Conservation (phyloP, 1,284 basidiomycete species). For the Malassezia cuniculi region DNA sequence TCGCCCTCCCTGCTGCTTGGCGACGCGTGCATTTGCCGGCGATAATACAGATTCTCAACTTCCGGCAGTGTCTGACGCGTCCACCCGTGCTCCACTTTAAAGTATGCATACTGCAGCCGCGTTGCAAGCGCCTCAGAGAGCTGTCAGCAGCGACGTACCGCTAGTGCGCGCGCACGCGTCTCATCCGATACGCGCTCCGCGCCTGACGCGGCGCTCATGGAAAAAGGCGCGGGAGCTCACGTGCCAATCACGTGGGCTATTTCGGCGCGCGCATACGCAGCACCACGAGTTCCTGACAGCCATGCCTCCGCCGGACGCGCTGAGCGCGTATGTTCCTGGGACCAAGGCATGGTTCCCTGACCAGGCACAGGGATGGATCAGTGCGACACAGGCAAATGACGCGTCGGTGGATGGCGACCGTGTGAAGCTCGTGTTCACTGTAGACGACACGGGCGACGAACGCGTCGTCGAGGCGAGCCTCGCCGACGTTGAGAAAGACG, state of each 20-base stretch:
- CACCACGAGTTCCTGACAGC: too few relatives aligned
- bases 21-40: conserved; percentile 6
- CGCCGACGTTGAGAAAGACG: conserved; percentile 30
- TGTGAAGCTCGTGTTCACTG: conserved; percentile 25
- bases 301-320: conserved; percentile 21
- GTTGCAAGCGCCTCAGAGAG: conserved; percentile 29
- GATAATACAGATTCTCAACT: conserved; percentile 41
- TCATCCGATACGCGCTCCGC: conserved; percentile 8
- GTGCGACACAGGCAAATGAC: conserved; percentile 53
- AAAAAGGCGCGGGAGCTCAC: not conserved
- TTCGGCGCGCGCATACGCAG: too few relatives aligned
- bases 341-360: conserved; percentile 60
- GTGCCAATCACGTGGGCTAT: conserved; percentile 4
- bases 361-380: conserved; percentile 82
- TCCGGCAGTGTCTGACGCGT: conserved; percentile 38
- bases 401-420: conserved; percentile 18
- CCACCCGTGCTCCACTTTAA: conserved; percentile 43
- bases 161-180: conserved; percentile 2
- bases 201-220: not conserved
- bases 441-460: conserved; percentile 35
- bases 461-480: conserved; percentile 30
- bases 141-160: conserved; percentile 9
- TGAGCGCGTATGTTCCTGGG: conserved; percentile 43
- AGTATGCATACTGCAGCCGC: conserved; percentile 34
- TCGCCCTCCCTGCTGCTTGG: not conserved